Conservation (phyloP, 83 land plant genomes). For the Diphasiastrum complanatum region DNA sequence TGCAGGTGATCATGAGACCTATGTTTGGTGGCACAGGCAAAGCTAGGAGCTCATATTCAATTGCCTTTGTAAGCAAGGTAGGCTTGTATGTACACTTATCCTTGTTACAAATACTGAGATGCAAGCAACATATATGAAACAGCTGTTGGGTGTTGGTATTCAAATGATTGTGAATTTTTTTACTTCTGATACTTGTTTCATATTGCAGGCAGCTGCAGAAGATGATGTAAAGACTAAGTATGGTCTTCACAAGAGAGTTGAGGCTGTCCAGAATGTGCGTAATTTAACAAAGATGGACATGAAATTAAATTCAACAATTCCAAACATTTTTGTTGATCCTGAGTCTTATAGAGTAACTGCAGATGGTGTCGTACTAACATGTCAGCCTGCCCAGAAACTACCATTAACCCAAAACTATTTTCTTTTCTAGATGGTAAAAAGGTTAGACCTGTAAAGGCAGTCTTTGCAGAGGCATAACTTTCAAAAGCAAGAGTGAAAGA, state of each 20-base stretch:
- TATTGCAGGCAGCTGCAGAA: slow-evolving; percentile 47
- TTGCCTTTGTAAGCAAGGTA: slow-evolving; percentile 96
- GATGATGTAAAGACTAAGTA: slow-evolving; percentile 44
- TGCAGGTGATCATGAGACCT: slow-evolving; percentile 77
- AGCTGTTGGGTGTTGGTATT: neutral
- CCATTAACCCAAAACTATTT: slow-evolving; percentile 77
- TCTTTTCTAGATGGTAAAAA: slow-evolving; percentile 46
- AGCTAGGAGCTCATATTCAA: slow-evolving; percentile 62
- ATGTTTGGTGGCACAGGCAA: slow-evolving; percentile 94
- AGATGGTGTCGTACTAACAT: slow-evolving; percentile 57
- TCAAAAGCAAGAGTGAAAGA: too few species aligned
- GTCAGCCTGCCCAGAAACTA: slow-evolving; percentile 50
- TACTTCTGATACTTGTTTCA: neutral
- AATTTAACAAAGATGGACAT: slow-evolving; percentile 65
- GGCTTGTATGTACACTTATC: neutral
- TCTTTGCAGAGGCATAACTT: too few species aligned
- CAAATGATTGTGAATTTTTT: neutral
- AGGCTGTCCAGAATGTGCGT: slow-evolving; percentile 66
- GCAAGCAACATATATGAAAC: neutral
- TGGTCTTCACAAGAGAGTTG: slow-evolving; percentile 62
- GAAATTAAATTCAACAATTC: slow-evolving; percentile 73
- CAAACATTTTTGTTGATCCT: slow-evolving; percentile 76
- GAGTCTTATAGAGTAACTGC: slow-evolving; percentile 68
- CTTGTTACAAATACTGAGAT: neutral
- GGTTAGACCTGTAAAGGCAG: too few species aligned